Evolutionary conservation across 169 alveolate genomes (phyloP), one percentile per base, ranked within the genome.

Genomic region (Eimeria tenella): DNA sequence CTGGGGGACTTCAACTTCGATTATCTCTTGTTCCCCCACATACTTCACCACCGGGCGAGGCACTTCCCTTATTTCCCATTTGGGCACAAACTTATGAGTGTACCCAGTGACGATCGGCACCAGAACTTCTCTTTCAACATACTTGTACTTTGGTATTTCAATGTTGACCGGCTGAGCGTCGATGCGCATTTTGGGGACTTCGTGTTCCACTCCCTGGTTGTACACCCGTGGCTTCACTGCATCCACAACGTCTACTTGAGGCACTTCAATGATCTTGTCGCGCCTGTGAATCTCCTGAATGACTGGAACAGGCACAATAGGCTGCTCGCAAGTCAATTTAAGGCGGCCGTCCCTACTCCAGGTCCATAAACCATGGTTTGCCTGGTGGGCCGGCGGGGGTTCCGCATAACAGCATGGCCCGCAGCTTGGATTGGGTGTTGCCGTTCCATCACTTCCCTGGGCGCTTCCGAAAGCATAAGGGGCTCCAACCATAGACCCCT

Each of bases 1-100:
- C 92, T 97, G 97, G 49, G 98, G 97, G 74, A 97, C 97, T 86
- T 97, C 98, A 60, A 97, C 96, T 93, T 97, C 97, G 74, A 97
- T 96, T 15, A 95, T 96, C 74, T 96, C 96, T 71, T 97, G 98
- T 79, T 97, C 97, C 6, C 98, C 98, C 74, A 96, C 97, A 75
- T 96, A 97, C 93, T 97, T 97, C 65, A 97, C 98, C 31, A 97
- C 97, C 58, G 97, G 98, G 86, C 97, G 96, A 21, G 98, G 98
- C 55, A 97, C 98, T 79, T 97, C 98, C 62, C 97, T 95, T 68
- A 97, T 96, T 58, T 97, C 98, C 98, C 98, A 97, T 62, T 97
- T 97, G 50, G 98, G 98, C 19, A 97, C 97, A 84, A 96, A 97
- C 90, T 97, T 97, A 94, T 97, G 98, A 9, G 97, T 97, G 93